Base-by-base conservation (phyloP, 176 grass and related monocot species). In the Pontederia crassipes region DNA sequence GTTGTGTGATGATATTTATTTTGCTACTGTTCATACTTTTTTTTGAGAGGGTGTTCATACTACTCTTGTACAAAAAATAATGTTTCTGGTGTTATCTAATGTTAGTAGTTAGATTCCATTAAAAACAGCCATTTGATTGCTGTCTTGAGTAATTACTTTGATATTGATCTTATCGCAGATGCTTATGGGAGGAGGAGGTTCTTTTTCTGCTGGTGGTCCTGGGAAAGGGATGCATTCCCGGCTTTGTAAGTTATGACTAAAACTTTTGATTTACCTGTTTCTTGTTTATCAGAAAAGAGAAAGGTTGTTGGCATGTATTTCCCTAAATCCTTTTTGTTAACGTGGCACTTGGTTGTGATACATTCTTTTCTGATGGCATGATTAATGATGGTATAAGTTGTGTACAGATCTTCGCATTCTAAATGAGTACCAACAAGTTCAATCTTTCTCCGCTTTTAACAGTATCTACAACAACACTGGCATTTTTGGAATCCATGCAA, bases 401-500 rank as follows among this genome's bases (percentile, higher is more conserved):
- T 80, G 20, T 58, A 67, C 85, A 98, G 94, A 98, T 72, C 49
- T 72, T 49, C 59, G 35, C 47, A 68, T 93, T 5, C 55, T 79
- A 76, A 81, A 81, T 83, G 81, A 98, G 64, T 98, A 92, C 65
- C 84, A 81, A 57, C 84, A 98, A 63, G 75, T 98, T 65, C 76
- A 89, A 49, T 88, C 87, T 55, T 75, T 93, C 54, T 83, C 88
- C 52, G 82, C 88, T 82, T 98, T 98, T 68, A 89, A 77, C 46
- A 69, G 86, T 70, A 62, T 98, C 53, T 89, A 98, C 77, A 98
- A 84, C 61, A 69, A 83, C 48, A 92, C 84, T 55, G 84, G 93
- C 70, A 74, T 98, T 74, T 98, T 98, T 74, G 94, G 94, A 74
- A 93, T 98, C 40, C 85, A 89, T 78, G 65, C 93, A 79, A 88